Evolutionary conservation across 2,329 filamentous ascomycete species (phyloP).

Genomic region (Ceratocystis diversiconidia): DNA sequence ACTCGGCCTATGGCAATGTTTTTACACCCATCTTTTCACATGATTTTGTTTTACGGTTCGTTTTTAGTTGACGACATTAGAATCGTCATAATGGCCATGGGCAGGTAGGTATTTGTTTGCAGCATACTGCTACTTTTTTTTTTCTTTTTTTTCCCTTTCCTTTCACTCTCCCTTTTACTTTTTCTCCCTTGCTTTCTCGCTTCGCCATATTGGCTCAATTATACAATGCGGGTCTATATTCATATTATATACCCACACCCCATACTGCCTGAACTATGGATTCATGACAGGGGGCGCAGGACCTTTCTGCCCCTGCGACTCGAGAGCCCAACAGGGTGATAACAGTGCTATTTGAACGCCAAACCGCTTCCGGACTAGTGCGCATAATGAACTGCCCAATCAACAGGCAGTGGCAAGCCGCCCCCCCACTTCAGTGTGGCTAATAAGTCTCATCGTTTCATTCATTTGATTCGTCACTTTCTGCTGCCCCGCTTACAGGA

Average conservation of each 20-base stretch:
- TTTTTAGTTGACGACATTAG: too few species aligned
- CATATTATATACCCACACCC: neutral
- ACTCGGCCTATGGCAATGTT: too few species aligned
- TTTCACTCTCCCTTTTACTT: neutral
- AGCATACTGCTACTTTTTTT: neutral
- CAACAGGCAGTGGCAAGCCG: conserved; percentile 15
- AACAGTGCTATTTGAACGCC: neutral
- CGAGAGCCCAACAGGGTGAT: neutral
- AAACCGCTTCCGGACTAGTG: conserved; percentile 11
- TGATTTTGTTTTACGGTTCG: too few species aligned
- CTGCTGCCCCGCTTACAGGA: neutral
- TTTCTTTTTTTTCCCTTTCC: neutral
- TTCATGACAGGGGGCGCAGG: neutral
- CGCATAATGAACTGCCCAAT: conserved; percentile 11
- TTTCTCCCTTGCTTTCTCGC: too few species aligned
- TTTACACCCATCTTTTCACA: too few species aligned
- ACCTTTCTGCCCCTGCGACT: neutral
- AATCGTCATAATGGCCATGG: too few species aligned
- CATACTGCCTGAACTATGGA: too few species aligned
- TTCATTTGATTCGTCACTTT: conserved; percentile 8
- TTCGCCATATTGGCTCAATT: too few species aligned
- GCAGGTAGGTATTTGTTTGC: too few species aligned
- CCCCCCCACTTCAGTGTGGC: conserved; percentile 7
- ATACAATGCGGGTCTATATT: too few species aligned
- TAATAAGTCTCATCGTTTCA: conserved; percentile 6